Conservation (phyloP, 306 rosid species). For the Acacia confusa region DNA sequence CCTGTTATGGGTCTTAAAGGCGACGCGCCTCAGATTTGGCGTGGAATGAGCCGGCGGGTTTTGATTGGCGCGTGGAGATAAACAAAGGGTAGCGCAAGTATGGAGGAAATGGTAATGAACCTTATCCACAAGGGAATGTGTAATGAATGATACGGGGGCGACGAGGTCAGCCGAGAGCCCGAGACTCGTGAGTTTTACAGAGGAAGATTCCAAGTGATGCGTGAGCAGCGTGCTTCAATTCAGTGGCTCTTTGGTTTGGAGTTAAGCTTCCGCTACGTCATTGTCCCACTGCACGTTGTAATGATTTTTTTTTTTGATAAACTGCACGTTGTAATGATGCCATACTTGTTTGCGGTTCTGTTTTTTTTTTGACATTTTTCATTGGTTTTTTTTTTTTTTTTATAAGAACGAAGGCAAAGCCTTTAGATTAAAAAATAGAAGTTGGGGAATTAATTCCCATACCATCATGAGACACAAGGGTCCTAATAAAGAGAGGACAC, state of each 20-base stretch:
- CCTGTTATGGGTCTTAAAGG: neutral
- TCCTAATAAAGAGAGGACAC: too few species aligned
- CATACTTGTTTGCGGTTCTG: neutral
- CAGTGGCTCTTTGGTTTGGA: neutral
- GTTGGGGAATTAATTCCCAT: too few species aligned
- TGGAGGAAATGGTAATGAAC: neutral
- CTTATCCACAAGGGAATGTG: neutral
- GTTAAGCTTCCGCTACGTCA: conserved; percentile 2
- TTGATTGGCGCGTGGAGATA: neutral
- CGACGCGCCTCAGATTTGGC: neutral
- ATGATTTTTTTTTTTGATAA: neutral
- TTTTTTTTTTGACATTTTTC: too few species aligned
- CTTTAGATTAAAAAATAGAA: too few species aligned
- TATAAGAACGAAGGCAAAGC: too few species aligned
- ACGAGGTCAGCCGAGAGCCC: neutral
- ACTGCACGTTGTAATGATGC: neutral
- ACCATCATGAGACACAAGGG: too few species aligned
- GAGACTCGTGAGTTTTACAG: neutral
- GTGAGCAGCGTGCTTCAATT: neutral
- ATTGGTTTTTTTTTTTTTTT: neutral
- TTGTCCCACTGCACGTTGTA: neutral
- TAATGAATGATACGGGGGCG: neutral
- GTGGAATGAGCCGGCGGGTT: neutral
- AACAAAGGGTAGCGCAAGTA: neutral
- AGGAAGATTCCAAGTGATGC: neutral